These are phyloP conservation scores for Loxodes magnus DNA, from an alignment of 73 alveolate genomes.

Conservation along the genomic window DNA sequence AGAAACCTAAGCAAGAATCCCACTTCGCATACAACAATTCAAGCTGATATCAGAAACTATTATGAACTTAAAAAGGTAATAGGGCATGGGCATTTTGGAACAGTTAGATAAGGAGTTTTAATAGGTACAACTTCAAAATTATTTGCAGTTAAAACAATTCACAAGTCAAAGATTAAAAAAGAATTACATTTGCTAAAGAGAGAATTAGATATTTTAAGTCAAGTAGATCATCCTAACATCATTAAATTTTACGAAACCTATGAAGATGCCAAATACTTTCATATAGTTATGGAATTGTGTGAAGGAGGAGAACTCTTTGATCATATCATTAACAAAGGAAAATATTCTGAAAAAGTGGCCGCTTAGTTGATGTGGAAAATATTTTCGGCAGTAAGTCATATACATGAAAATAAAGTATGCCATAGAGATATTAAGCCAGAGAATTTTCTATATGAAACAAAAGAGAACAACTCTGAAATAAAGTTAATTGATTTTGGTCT, in stretches of 20 bases:
- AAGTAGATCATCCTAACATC: constrained; percentile 57
- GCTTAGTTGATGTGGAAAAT: constrained; percentile 58
- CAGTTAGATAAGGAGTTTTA: no score
- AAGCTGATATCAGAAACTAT: no score
- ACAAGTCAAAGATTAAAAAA: constrained; percentile 17
- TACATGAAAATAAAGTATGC: no score
- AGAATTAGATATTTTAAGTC: constrained; percentile 51
- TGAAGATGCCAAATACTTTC: constrained; percentile 58
- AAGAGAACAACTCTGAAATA: no score
- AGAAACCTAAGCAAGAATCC: no score
- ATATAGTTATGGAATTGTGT: constrained; percentile 43
- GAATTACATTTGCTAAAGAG: constrained; percentile 43
- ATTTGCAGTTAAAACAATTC: constrained; percentile 6
- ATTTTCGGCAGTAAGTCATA: constrained; percentile 47
- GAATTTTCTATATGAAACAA: no score
- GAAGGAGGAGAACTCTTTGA: constrained; percentile 53
- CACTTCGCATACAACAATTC: no score
- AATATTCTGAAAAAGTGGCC: constrained; percentile 46
- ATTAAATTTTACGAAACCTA: constrained; percentile 41
- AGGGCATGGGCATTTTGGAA: no score
- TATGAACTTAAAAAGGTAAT: no score
- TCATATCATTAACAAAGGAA: constrained; percentile 31
- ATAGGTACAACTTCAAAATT: not conserved
- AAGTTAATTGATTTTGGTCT: no score
- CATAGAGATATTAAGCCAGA: no score